Conservation (phyloP, 163 green algal genomes). For the Scenedesmus sp. region DNA sequence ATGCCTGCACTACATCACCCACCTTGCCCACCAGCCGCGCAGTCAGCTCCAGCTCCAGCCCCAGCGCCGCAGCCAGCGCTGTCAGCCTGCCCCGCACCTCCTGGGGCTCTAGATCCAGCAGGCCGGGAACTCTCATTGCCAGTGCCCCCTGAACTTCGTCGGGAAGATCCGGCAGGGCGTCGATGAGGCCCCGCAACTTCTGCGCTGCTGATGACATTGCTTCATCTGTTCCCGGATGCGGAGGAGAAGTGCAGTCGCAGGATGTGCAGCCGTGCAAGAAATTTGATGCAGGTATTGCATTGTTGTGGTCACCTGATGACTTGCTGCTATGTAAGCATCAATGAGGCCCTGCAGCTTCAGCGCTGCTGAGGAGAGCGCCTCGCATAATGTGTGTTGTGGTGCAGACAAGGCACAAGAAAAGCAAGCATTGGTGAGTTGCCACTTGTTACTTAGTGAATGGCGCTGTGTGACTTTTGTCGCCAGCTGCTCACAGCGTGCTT, state of each 20-base stretch:
- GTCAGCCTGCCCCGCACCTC: slow-evolving; percentile 51
- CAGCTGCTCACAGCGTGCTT: too few relatives aligned
- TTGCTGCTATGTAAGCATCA: neutral
- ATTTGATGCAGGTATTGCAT: too few relatives aligned
- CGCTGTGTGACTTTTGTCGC: too few relatives aligned
- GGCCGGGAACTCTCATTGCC: slow-evolving; percentile 37
- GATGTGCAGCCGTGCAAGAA: neutral
- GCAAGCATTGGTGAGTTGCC: too few relatives aligned
- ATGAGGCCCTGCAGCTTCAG: slow-evolving; percentile 8
- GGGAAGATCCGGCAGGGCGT: slow-evolving; percentile 40
- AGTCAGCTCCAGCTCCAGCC: slow-evolving; percentile 27
- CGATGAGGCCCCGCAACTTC: slow-evolving; percentile 25
- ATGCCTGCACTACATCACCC: neutral
- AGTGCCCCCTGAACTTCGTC: slow-evolving; percentile 53
- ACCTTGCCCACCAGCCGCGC: slow-evolving; percentile 48
- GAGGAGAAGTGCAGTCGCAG: too few relatives aligned
- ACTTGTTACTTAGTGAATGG: too few relatives aligned
- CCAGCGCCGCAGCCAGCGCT: slow-evolving; percentile 35
- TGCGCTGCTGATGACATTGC: neutral
- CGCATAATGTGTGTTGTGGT: neutral
- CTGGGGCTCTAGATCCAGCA: slow-evolving; percentile 33
- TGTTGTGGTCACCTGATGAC: too few relatives aligned
- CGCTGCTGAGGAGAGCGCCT: neutral
- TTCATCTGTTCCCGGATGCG: neutral
- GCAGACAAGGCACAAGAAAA: too few relatives aligned